Conservation (phyloP, 345 rosid genomes). For the Hibiscus mutabilis region DNA sequence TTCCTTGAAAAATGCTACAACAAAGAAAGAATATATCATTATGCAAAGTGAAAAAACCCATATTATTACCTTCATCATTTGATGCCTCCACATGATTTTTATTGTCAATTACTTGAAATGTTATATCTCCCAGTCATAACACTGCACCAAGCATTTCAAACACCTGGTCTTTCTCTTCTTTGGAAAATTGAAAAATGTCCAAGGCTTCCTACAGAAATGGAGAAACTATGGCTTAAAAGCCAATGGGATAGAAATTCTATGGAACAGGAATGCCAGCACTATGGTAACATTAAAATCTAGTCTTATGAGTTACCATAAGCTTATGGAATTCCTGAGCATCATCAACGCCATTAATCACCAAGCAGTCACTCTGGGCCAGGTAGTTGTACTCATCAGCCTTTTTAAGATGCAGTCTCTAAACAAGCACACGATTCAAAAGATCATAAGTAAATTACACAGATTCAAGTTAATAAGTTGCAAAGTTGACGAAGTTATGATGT, state of each 20-base stretch:
- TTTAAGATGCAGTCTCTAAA: conserved; percentile 75
- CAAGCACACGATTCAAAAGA: conserved; percentile 19
- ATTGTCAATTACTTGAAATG: conserved; percentile 59
- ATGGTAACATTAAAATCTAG: not conserved
- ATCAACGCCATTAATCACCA: conserved; percentile 60
- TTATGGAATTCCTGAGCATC: conserved; percentile 62
- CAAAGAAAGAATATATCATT: not conserved
- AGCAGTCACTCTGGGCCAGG: conserved; percentile 83
- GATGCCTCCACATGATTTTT: conserved; percentile 85
- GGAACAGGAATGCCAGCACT: conserved; percentile 4
- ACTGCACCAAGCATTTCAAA: conserved; percentile 85
- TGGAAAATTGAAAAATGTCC: conserved; percentile 55
- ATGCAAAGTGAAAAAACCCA: conserved; percentile 2
- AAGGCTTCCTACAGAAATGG: conserved; percentile 59
- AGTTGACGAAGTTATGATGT: not conserved
- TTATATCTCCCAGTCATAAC: conserved; percentile 83
- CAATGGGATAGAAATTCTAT: not conserved
- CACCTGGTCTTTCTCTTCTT: conserved; percentile 65
- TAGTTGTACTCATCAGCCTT: conserved; percentile 70
- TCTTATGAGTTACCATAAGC: conserved; percentile 50
- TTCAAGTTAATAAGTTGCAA: not conserved
- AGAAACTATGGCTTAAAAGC: conserved; percentile 12
- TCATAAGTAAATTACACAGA: not conserved
- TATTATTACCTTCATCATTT: conserved; percentile 64
- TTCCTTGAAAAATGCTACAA: conserved; percentile 4